These are phyloP conservation scores for Polyplosphaeria fusca DNA, from an alignment of 495 filamentous ascomycete species.

Conservation along the genomic window DNA sequence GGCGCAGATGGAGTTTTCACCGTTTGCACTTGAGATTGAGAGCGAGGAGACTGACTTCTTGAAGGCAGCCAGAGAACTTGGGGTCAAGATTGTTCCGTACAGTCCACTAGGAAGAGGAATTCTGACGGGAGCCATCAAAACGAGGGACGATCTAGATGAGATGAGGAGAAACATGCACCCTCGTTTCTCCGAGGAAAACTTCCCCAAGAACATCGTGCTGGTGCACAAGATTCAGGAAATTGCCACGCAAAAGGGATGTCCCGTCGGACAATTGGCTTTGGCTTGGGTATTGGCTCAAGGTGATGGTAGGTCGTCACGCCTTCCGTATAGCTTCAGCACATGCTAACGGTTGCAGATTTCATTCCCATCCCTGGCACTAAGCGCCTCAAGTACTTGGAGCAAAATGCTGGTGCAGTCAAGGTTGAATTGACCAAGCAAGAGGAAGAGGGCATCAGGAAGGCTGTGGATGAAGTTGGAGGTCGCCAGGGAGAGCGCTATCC, in stretches of 20 bases:
- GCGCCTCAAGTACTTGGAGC: constrained; percentile 53
- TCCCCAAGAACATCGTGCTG: constrained; percentile 48
- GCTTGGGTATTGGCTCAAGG: constrained; percentile 56
- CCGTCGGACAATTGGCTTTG: constrained; percentile 47
- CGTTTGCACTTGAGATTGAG: constrained; percentile 58
- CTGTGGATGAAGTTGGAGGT: constrained; percentile 43
- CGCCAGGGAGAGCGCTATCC: constrained; percentile 45
- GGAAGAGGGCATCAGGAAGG: constrained; percentile 47
- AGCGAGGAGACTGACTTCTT: constrained; percentile 47
- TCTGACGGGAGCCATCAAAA: constrained; percentile 42
- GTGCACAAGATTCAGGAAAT: constrained; percentile 43
- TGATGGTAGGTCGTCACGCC: constrained; percentile 37
- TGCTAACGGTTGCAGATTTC: constrained; percentile 32
- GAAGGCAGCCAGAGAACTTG: constrained; percentile 55
- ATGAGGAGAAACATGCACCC: constrained; percentile 41
- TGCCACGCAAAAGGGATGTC: constrained; percentile 49
- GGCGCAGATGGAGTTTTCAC: constrained; percentile 61
- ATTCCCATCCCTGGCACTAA: constrained; percentile 57
- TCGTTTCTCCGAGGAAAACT: constrained; percentile 51
- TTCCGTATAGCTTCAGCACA: constrained; percentile 42
- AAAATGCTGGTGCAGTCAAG: constrained; percentile 52
- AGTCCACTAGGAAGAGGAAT: constrained; percentile 50
- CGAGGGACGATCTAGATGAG: constrained; percentile 43
- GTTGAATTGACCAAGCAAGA: constrained; percentile 52
- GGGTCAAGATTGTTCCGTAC: constrained; percentile 47